Percentiles rank a stretch among this genome's conserved stretches.
These are phyloP conservation scores for Papilionanthe hybrid DNA, from an alignment of 116 monocot species.

Conservation along the genomic window DNA sequence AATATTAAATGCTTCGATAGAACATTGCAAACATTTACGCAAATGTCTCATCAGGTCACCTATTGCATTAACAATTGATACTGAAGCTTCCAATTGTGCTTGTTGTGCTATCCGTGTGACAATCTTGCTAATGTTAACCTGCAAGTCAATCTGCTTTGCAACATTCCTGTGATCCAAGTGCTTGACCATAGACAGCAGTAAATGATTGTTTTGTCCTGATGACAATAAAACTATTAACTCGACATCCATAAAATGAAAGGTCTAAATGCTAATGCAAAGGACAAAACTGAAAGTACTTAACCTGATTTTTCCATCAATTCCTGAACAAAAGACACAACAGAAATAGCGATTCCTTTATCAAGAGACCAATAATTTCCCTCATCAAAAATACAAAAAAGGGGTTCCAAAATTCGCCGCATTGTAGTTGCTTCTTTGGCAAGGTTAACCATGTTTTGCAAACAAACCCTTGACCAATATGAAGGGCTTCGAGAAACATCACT, in stretches of 20 bases:
- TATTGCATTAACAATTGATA: constrained; percentile 56
- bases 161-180: constrained; percentile 93
- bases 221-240: constrained; percentile 1
- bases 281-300: constrained; percentile 14
- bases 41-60: constrained; percentile 79
- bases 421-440: constrained; percentile 96
- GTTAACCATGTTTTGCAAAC: constrained; percentile 74
- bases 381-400: constrained; percentile 73
- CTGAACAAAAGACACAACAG: constrained; percentile 73
- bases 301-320: constrained; percentile 71
- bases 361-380: constrained; percentile 61
- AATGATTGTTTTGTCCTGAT: constrained; percentile 72
- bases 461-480: constrained; percentile 74
- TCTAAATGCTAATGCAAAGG: neutral
- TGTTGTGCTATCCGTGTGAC: constrained; percentile 48
- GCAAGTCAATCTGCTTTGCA: constrained; percentile 50
- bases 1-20: constrained; percentile 49
- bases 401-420: constrained; percentile 77
- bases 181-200: constrained; percentile 67
- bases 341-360: constrained; percentile 57
- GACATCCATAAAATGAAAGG: neutral
- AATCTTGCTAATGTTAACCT: constrained; percentile 56
- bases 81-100: constrained; percentile 43
- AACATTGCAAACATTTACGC: constrained; percentile 79
- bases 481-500: constrained; percentile 51